A percentile compares a stretch with the other conserved stretches of the same genome.
Evolutionary conservation across 148 eudicot genomes (phyloP).

Genomic region (Linanthus parryae): DNA sequence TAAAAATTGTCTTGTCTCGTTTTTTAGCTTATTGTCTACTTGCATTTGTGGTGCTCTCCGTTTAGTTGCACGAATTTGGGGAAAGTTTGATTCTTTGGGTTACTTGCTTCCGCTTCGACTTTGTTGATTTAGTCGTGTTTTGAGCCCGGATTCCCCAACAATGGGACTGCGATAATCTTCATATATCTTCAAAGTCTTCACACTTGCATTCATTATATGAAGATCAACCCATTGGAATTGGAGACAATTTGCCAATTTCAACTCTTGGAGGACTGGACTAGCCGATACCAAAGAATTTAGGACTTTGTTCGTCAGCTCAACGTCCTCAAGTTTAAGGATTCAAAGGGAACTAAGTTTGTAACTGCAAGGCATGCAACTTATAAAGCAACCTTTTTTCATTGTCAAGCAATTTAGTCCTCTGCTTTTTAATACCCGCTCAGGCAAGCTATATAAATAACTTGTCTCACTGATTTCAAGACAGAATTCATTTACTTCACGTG

Average conservation of each 20-base stretch:
- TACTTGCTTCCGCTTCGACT: too few species aligned
- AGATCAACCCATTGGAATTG: background rate
- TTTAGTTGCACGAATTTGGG: too few species aligned
- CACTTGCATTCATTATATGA: background rate
- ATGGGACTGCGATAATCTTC: background rate
- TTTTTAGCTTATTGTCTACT: too few species aligned
- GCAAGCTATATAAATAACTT: background rate
- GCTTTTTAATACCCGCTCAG: background rate
- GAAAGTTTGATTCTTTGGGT: too few species aligned
- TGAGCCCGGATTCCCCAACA: too few species aligned
- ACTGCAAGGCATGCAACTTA: background rate
- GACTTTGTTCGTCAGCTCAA: background rate
- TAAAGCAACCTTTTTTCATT: background rate
- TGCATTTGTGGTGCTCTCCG: too few species aligned
- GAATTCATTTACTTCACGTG: conserved; percentile 1
- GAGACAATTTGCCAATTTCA: background rate
- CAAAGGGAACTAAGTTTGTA: background rate
- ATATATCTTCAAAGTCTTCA: conserved; percentile 5
- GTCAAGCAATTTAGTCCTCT: background rate
- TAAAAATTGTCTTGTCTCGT: too few species aligned
- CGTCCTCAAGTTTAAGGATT: conserved; percentile 5
- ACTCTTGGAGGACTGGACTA: background rate
- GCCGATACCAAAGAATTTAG: background rate
- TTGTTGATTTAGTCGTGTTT: too few species aligned
- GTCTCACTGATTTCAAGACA: background rate